Percentiles rank a stretch among this genome's conserved stretches.
Conservation (phyloP, 2,329 filamentous ascomycete genomes). For the Monilinia aucupariae region DNA sequence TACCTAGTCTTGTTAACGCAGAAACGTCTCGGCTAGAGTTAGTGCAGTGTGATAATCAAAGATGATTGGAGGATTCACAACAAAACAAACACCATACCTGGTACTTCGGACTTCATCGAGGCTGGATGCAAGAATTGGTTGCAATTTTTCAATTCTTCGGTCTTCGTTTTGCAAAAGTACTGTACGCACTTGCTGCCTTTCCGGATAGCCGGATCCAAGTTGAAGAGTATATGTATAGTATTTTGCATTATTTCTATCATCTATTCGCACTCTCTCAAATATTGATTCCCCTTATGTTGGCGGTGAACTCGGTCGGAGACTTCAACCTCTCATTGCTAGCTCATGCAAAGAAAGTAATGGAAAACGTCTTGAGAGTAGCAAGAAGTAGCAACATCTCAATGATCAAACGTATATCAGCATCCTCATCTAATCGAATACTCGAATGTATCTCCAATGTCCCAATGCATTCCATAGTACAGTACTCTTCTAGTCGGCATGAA, state of each 20-base stretch:
- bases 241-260: conserved; percentile 7
- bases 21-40: conserved; percentile 3
- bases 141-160: no score
- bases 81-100: no score
- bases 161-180: no score
- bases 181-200: no score
- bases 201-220: no score
- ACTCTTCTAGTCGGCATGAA: no score
- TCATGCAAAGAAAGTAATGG: conserved; percentile 9
- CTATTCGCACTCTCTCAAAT: conserved; percentile 2
- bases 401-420: neutral
- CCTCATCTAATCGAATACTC: no score
- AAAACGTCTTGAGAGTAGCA: conserved; percentile 2
- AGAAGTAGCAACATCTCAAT: neutral
- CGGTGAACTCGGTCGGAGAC: conserved; percentile 12
- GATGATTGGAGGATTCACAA: neutral
- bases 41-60: conserved; percentile 1
- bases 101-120: no score
- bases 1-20: conserved; percentile 18
- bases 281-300: conserved; percentile 9
- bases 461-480: no score
- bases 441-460: no score
- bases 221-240: no score
- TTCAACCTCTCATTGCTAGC: conserved; percentile 7
- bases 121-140: no score